These are phyloP conservation scores for Penicillium sp. DNA, from an alignment of 2,329 filamentous ascomycete genomes.

Conservation along the genomic window DNA sequence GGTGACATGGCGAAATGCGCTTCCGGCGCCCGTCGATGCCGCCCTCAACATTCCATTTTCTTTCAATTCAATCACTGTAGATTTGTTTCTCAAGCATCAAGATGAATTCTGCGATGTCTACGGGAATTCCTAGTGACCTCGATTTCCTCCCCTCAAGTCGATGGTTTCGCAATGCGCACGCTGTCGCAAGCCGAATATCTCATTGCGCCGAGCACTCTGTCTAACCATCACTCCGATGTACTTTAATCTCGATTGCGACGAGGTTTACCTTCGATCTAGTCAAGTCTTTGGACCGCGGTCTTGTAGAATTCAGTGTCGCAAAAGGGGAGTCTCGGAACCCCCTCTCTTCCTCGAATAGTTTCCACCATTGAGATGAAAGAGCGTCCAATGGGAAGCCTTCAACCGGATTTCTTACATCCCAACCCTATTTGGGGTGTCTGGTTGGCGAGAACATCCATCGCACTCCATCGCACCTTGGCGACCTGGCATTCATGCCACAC, in stretches of 20 bases:
- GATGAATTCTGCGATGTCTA: neutral
- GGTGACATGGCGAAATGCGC: slow-evolving; percentile 31
- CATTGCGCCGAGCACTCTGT: slow-evolving; percentile 23
- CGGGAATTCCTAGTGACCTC: neutral
- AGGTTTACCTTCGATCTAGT: no score
- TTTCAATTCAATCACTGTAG: neutral
- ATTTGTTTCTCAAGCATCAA: no score
- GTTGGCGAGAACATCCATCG: neutral
- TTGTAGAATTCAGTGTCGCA: no score
- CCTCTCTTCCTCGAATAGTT: slow-evolving; percentile 5
- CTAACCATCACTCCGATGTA: slow-evolving; percentile 7
- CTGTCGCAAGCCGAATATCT: slow-evolving; percentile 21
- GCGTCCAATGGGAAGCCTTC: slow-evolving; percentile 2
- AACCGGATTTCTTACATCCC: neutral
- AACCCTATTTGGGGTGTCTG: neutral
- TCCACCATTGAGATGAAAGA: neutral
- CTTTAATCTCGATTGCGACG: no score
- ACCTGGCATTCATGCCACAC: slow-evolving; percentile 7
- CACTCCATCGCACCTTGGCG: slow-evolving; percentile 11
- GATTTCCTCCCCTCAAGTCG: neutral
- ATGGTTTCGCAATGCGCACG: slow-evolving; percentile 22
- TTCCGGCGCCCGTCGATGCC: slow-evolving; percentile 19
- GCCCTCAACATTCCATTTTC: slow-evolving; percentile 18
- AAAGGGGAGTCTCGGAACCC: neutral
- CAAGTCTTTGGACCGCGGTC: no score